Evolutionary conservation across 306 rosid genomes (phyloP), one percentile per base, ranked within the genome.

Genomic region (Lathyrus tuberosus): DNA sequence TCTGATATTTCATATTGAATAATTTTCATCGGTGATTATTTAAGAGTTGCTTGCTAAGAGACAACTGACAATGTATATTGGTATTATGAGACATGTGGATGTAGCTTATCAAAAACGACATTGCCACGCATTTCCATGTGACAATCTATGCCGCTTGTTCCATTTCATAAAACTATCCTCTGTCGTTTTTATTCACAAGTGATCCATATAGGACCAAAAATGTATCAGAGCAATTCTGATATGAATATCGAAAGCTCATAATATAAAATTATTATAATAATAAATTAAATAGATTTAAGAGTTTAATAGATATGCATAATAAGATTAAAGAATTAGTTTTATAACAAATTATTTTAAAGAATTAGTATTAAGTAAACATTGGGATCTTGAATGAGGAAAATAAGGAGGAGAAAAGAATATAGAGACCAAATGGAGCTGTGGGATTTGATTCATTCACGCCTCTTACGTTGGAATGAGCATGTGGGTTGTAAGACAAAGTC

Each of bases 391-490:
- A 47, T 10, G 6, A 75, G 46, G 46, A 65, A 49, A 31, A 7
- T 58, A 8, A 28, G 31, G 35, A 44, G 13, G 67, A 3, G 12
- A 10, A 8, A 10, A 17, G 17, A 38, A 52, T 2, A 17, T 6
- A 26, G 10, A 56, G 28, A 51, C 40, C 59, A 87, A 81, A 82
- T 79, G 76, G 76, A 10, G 56, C 33, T 76, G 79, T 72, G 68
- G 76, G 68, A 69, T 80, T 74, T 82, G 88, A 91, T 78, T 53
- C 77, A 85, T 78, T 85, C 86, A 81, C 94, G 86, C 84, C 92
- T 87, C 82, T 84, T 65, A 68, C 79, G 79, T 72, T 81, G 82
- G 86, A 47, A 65, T 30, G 44, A 46, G 80, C 96, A 89, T 81
- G 95, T 92, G 98, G 73, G 79, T 37, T 60, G 69, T 72, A 64